Base-by-base conservation (phyloP, 2,329 filamentous ascomycete species). In the Aspergillus caelatus region DNA sequence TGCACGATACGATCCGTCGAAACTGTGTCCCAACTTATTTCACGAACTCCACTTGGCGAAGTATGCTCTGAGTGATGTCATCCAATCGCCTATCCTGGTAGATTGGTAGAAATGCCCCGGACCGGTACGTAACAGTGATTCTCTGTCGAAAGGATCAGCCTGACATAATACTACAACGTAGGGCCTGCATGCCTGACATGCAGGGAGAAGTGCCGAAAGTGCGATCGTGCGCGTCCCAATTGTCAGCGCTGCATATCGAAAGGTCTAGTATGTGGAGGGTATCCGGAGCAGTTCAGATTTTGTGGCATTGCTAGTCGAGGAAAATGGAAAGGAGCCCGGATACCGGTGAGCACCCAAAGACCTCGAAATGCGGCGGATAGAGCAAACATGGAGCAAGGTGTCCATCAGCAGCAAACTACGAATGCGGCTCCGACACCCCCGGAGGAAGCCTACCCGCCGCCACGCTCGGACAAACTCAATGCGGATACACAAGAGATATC, bases 111-210 rank as follows among this genome's bases (percentile, higher is more conserved):
- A 41, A 67, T 67, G 65, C 50, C 65, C 43, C 65, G 58, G 43
- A 23, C 45, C 41, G 63, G 65, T 65, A 59, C 32, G 63, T 50
- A 30, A 50, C 55, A n/a, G 30, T 48, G n/a, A 7, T 21, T 32
- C 16, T 41, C 19, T 26, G 28, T 21, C 23, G 4, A 28, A 30
- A n/a, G 6, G 46, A 50, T n/a, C 11, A 30, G 14, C 26, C 26
- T 50, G 26, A 50, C 46, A 48, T 28, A 23, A 26, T 36, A 41
- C 39, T 28, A 28, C 45, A 23, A 45, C 10, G 19, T n/a, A 75
- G 74, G 70, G 54, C 71, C 74, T 26, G 74, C 74, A 48, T 76
- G 74, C 61, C 61, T 72, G 62, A 76, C 74, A 61, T 76, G 74
- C 58, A 70, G 74, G 62, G 70, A 75, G 61, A 76, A 76, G 60